A percentile compares a stretch with the other conserved stretches of the same genome.
Evolutionary conservation across 768 basidiomycete genomes (phyloP).

Genomic region (Macrolepiota fuliginosa): DNA sequence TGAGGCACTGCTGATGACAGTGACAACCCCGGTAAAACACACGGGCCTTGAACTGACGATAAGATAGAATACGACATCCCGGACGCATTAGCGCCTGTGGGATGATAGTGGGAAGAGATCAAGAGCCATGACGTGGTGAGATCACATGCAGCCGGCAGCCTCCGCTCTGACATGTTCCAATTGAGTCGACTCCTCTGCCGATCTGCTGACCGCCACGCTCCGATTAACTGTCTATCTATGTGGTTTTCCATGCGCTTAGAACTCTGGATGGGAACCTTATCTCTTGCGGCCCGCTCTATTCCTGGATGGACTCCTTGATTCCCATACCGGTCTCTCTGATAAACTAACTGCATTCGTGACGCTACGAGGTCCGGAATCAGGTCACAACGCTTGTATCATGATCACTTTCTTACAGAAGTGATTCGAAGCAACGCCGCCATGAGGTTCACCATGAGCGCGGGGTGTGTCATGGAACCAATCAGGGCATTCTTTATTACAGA

Average conservation of each 20-base stretch:
- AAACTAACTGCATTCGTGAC: neutral
- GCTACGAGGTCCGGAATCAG: neutral
- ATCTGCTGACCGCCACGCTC: neutral
- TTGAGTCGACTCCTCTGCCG: too few species aligned
- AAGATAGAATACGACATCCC: too few species aligned
- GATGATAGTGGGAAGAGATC: too few species aligned
- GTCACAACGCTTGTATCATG: neutral
- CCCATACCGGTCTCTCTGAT: neutral
- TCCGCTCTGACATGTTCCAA: too few species aligned
- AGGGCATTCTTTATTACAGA: neutral
- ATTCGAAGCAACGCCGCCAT: slow-evolving; percentile 5
- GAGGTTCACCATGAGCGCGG: neutral
- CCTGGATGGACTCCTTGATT: neutral
- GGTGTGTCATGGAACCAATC: neutral
- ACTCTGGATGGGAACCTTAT: neutral
- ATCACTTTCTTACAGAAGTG: neutral
- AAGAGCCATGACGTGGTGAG: neutral
- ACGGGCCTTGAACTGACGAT: too few species aligned
- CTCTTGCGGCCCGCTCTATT: neutral
- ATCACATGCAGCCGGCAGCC: too few species aligned
- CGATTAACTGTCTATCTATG: neutral
- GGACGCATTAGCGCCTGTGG: too few species aligned
- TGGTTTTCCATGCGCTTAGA: neutral
- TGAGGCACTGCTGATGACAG: too few species aligned
- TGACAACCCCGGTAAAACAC: too few species aligned